These are phyloP conservation scores for Pittosporum tobira DNA, from an alignment of 129 eudicot species.

Conservation along the genomic window DNA sequence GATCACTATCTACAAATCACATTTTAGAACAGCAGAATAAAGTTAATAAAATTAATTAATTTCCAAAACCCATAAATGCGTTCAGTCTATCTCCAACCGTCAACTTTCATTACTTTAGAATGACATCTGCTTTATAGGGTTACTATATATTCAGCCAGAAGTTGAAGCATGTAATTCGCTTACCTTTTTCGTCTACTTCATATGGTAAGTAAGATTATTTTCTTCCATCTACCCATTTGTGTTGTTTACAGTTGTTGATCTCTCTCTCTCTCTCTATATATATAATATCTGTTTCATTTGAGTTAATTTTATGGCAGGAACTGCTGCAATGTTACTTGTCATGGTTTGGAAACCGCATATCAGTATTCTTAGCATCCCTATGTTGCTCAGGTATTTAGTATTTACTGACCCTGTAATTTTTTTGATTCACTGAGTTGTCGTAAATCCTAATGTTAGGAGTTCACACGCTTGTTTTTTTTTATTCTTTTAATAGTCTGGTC, in stretches of 20 bases:
- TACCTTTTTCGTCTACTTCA: constrained; percentile 75
- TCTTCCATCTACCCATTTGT: constrained; percentile 2
- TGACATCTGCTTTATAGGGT: constrained; percentile 56
- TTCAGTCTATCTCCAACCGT: background rate
- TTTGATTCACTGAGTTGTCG: background rate
- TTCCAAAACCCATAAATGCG: background rate
- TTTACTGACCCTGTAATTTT: background rate
- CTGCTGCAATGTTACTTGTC: constrained; percentile 83
- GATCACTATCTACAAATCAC: too few relatives aligned
- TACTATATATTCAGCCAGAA: constrained; percentile 91
- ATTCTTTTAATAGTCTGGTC: background rate
- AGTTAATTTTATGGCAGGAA: constrained; percentile 41
- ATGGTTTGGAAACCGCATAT: constrained; percentile 78
- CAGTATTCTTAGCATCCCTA: constrained; percentile 50
- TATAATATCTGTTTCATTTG: constrained; percentile 4
- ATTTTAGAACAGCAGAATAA: constrained; percentile 1
- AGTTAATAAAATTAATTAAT: background rate
- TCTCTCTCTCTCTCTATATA: constrained; percentile 6
- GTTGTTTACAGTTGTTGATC: background rate
- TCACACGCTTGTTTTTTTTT: background rate
- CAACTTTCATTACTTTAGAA: background rate
- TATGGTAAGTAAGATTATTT: constrained; percentile 50
- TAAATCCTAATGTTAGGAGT: background rate
- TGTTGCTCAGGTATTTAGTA: constrained; percentile 65
- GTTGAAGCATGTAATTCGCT: constrained; percentile 83